Base-by-base conservation (phyloP, 495 filamentous ascomycete genomes). In the Neurospora tetrasperma region DNA sequence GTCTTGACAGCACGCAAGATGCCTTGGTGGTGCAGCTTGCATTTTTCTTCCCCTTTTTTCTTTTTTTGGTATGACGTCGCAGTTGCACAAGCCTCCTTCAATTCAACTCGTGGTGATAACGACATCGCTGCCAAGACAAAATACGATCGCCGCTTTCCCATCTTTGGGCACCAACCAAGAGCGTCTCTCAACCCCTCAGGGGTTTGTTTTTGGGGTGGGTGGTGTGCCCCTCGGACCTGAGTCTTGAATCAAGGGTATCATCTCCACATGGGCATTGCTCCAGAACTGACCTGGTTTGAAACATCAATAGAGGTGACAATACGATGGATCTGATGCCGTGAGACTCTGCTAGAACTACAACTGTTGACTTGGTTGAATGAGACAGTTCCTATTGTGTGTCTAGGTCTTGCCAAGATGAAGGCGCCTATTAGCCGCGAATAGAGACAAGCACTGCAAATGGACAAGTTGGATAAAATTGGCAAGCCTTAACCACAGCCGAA, bases 141-240 rank as follows among this genome's bases (percentile, higher is more conserved):
- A 66, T 66, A 66, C 54, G 54, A 66, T 66, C 54, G 54, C 54
- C 54, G 54, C 54, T 66, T 66, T 66, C 54, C 54, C 54, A 31
- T 66, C 54, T 66, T 66, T 31, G 54, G 14, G 54, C 54, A 66
- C 6, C 14, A 66, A 66, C 27, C 9, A 35, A 18, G 27, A 35
- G 54, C 14, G 6, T 27, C 54, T 35, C 54, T 66, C 27, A 66
- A 5, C 54, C 27, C 54, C 14, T 62, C 54, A 62, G 14, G 54
- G 54, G 35, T 38, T 38, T 38, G 4, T 38, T 38, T 38, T 38
- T 4, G 35, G 35, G 35, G 35, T 38, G 35, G 35, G 35, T 38
- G 35, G 35, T 38, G 35, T 38, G 35, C 35, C 35, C 35, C 35
- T 38, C 35, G 54, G 23, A 12, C 7, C 54, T 27, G 14, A 35